Percentiles rank a stretch among this genome's conserved stretches.
These are phyloP conservation scores for Pogostemon cablin DNA, from an alignment of 257 asterid species.

Conservation along the genomic window DNA sequence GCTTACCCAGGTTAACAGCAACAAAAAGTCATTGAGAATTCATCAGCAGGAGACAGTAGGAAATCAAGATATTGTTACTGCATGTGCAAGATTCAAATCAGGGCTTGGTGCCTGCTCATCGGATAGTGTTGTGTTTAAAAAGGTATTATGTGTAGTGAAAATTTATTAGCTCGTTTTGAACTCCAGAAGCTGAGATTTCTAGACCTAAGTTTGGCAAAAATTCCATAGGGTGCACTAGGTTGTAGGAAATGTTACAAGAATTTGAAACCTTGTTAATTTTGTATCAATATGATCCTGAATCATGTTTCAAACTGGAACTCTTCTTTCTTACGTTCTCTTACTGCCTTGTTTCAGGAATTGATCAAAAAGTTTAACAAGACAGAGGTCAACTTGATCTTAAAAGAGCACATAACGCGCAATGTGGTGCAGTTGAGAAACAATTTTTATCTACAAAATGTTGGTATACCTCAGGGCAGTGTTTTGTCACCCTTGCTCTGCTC, in stretches of 20 bases:
- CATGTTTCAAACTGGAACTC: too few species aligned
- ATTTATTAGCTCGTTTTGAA: not conserved
- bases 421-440: conserved; percentile 54
- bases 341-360: conserved; percentile 48
- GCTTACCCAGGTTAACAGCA: conserved; percentile 57
- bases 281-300: too few species aligned
- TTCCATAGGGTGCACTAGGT: too few species aligned
- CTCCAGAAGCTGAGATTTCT: not conserved
- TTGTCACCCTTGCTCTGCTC: conserved; percentile 87
- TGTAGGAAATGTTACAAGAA: too few species aligned
- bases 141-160: conserved; percentile 48
- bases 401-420: conserved; percentile 72
- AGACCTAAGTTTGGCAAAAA: too few species aligned
- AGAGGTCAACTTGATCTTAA: conserved; percentile 46
- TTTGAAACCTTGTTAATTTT: too few species aligned
- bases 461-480: conserved; percentile 94
- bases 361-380: conserved; percentile 52
- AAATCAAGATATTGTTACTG: conserved; percentile 37
- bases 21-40: conserved; percentile 52
- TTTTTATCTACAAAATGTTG: conserved; percentile 72
- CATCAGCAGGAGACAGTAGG: conserved; percentile 44
- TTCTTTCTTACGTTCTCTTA: conserved; percentile 2
- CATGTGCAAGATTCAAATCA: conserved; percentile 35
- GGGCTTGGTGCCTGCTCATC: conserved; percentile 38
- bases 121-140: conserved; percentile 59